Percentiles rank a stretch among this genome's conserved stretches.
These are phyloP conservation scores for Clonostachys rosea DNA, from an alignment of 2,329 filamentous ascomycete species.

Conservation along the genomic window DNA sequence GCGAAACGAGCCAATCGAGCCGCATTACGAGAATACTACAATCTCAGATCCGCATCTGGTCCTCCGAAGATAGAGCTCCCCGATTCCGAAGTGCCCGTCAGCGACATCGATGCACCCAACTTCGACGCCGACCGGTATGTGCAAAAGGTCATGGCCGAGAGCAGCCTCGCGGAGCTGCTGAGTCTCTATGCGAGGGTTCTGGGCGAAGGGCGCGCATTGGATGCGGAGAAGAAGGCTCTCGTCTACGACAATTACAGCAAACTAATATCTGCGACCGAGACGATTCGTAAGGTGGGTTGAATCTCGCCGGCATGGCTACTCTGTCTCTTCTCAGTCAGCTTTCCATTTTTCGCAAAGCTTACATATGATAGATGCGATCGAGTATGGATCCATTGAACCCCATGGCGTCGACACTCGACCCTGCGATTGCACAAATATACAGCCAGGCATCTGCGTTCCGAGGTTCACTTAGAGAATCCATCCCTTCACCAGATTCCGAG, in stretches of 20 bases:
- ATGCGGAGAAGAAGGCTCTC: conserved; percentile 93
- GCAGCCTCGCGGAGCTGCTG: conserved; percentile 64
- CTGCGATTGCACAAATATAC: conserved; percentile 72
- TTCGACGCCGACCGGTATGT: conserved; percentile 75
- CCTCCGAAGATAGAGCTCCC: conserved; percentile 34
- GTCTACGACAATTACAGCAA: conserved; percentile 99
- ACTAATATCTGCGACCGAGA: conserved; percentile 92
- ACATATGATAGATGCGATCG: conserved; percentile 56
- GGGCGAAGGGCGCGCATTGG: conserved; percentile 80
- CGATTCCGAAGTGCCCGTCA: conserved; percentile 54
- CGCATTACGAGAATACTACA: conserved; percentile 92
- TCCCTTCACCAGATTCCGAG: conserved; percentile 39
- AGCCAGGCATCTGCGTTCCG: conserved; percentile 51
- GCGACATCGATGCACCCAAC: conserved; percentile 67
- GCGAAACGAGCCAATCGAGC: conserved; percentile 66
- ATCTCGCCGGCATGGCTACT: not conserved
- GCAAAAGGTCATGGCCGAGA: conserved; percentile 51
- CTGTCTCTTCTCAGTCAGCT: not conserved
- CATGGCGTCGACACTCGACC: conserved; percentile 67
- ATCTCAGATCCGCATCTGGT: conserved; percentile 45
- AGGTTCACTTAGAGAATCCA: conserved; percentile 40
- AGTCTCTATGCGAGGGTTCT: conserved; percentile 67
- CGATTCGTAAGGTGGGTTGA: conserved; percentile 66
- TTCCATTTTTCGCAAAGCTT: not conserved
- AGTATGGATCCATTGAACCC: conserved; percentile 78